Base-by-base conservation (phyloP, 2,329 filamentous ascomycete species). In the Diaporthe citri region DNA sequence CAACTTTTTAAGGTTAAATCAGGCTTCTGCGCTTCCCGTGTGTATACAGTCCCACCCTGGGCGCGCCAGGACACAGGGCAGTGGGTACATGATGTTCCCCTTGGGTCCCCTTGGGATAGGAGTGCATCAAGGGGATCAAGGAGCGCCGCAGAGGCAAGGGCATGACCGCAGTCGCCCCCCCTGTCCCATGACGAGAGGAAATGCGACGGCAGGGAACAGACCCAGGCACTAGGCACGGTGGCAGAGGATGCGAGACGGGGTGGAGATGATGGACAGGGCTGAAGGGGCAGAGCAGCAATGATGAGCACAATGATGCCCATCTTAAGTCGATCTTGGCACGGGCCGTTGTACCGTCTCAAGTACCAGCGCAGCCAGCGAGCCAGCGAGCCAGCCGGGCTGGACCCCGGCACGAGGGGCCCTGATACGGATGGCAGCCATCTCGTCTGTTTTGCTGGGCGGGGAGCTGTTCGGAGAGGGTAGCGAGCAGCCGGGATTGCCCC, bases 1-100 rank as follows among this genome's bases (percentile, higher is more conserved):
- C 62, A 55, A 39, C 12, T 43, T 74, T 74, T 48, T 73, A 67
- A 67, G 71, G 59, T 73, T 73, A 73, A 72, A 72, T 55, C 64
- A 69, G 64, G 64, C 48, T 69, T 31, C 64, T 55, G 64, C 34
- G n/a, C 64, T 69, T 48, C 48, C 64, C 64, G 64, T 25, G 34
- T 39, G 64, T 41, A 55, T 48, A 52, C 64, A 69, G 48, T 67
- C 46, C 31, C 64, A 67, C 46, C 31, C 12, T 25, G 22, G 41
- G 22, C 31, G 31, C 22, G 5, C 62, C 25, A 20, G 46, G 7
- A 66, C 28, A 51, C 43, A 36, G 62, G 31, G 62, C 31, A 20
- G 62, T 52, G 31, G 46, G 62, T 67, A 67, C 62, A 39, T 25
- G 46, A 36, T 52, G 46, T 3, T 39, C 48, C 1, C 25, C 4